Conservation (phyloP, 768 basidiomycete species). For the Suillus sp. region DNA sequence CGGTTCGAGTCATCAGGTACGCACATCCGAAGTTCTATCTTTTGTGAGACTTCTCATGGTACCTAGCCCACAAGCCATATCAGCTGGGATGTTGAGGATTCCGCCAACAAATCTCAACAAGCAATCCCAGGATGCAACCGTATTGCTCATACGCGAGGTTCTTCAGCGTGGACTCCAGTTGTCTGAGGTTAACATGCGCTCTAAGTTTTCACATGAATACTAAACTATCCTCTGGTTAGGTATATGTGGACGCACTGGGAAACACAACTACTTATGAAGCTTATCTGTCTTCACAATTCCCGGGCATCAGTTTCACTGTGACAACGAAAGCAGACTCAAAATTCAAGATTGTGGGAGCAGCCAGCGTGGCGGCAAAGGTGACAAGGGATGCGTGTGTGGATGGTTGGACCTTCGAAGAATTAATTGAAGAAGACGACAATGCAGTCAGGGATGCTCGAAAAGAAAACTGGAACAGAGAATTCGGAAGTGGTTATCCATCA, state of each 20-base stretch:
- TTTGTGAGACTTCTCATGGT: neutral
- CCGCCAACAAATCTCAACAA: conserved; percentile 86
- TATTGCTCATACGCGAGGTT: conserved; percentile 83
- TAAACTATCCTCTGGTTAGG: conserved; percentile 43
- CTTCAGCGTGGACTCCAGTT: conserved; percentile 79
- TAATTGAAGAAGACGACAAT: conserved; percentile 18
- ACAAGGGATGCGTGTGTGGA: conserved; percentile 91
- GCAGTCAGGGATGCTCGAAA: neutral
- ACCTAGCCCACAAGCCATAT: conserved; percentile 86
- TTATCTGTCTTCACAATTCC: conserved; percentile 80
- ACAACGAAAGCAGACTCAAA: conserved; percentile 92
- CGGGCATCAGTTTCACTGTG: conserved; percentile 85
- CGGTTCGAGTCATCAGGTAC: conserved; percentile 76
- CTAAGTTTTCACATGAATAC: neutral
- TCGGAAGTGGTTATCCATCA: conserved; percentile 92
- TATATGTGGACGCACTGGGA: conserved; percentile 95
- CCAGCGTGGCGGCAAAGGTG: conserved; percentile 97
- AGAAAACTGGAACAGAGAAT: conserved; percentile 35
- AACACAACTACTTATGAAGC: conserved; percentile 83
- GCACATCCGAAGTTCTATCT: conserved; percentile 10
- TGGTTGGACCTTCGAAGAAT: conserved; percentile 81
- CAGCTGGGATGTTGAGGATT: conserved; percentile 83
- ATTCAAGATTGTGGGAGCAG: conserved; percentile 96
- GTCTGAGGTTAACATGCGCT: conserved; percentile 58
- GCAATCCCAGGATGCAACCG: conserved; percentile 87